These are phyloP conservation scores for Angophora floribunda DNA, from an alignment of 345 rosid species.

Conservation along the genomic window DNA sequence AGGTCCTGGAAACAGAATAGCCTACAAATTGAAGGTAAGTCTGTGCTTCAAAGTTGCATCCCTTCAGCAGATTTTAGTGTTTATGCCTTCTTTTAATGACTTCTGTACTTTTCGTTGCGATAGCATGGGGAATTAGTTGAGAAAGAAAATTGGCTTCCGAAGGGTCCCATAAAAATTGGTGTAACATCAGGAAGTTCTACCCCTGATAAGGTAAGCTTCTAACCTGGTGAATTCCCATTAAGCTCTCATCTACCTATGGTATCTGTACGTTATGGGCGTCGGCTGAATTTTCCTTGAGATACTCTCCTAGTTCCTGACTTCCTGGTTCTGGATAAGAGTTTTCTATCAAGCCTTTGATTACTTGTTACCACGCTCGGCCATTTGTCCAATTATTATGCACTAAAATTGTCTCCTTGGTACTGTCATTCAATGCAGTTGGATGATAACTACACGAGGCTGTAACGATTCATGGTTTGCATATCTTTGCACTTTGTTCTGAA, in stretches of 20 bases:
- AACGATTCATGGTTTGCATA: background rate
- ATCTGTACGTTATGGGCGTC: background rate
- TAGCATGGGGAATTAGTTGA: constrained; percentile 91
- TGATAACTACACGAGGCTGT: background rate
- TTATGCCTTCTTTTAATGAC: background rate
- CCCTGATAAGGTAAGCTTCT: constrained; percentile 69
- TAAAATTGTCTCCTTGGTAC: background rate
- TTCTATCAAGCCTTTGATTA: background rate
- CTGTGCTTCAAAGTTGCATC: background rate
- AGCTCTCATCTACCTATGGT: background rate
- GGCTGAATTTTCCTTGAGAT: background rate
- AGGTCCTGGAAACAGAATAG: constrained; percentile 87
- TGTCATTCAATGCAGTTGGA: background rate
- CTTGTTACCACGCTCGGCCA: background rate
- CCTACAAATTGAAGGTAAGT: constrained; percentile 66
- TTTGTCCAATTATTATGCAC: background rate
- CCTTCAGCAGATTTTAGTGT: background rate
- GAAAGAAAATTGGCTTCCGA: constrained; percentile 81
- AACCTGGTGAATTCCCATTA: background rate
- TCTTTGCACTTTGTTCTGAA: background rate
- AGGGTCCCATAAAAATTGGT: constrained; percentile 78
- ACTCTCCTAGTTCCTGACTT: background rate
- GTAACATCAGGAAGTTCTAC: constrained; percentile 96
- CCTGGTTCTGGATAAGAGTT: background rate
- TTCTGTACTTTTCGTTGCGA: background rate